Conservation (phyloP, 2,329 filamentous ascomycete species). For the Furcasterigmium furcatum region DNA sequence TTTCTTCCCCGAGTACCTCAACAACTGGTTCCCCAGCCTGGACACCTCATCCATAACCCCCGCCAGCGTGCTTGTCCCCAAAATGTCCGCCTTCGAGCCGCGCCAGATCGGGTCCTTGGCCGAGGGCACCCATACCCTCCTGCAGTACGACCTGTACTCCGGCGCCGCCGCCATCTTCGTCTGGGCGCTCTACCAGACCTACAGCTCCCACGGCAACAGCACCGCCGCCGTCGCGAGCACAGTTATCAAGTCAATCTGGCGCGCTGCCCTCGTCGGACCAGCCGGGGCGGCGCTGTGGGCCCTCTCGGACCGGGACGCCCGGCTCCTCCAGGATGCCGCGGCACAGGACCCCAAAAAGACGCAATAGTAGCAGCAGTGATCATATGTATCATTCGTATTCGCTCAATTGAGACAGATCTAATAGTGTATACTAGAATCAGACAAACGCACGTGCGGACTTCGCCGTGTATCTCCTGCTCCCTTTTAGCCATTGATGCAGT, state of each 20-base stretch:
- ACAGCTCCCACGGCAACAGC: conserved; percentile 2
- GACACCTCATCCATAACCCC: background rate
- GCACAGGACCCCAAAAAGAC: conserved; percentile 2
- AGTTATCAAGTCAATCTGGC: conserved; percentile 3
- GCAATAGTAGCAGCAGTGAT: background rate
- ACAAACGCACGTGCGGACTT: background rate
- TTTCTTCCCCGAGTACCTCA: background rate
- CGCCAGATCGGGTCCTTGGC: background rate
- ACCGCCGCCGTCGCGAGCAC: conserved; percentile 1
- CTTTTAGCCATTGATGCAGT: background rate
- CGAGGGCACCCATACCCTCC: conserved; percentile 9
- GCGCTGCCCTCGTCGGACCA: conserved; percentile 12
- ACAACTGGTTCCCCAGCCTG: background rate
- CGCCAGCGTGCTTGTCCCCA: conserved; percentile 7
- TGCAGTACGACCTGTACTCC: conserved; percentile 20
- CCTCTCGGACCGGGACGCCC: conserved; percentile 14
- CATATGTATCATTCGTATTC: background rate
- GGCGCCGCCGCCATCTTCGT: conserved; percentile 5
- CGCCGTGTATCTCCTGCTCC: background rate
- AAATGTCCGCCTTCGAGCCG: conserved; percentile 6
- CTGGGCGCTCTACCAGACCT: conserved; percentile 10
- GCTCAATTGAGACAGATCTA: conserved; percentile 22
- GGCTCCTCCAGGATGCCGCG: background rate
- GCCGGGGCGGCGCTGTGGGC: conserved; percentile 13
- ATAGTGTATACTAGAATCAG: background rate